Evolutionary conservation across 129 eudicot species (phyloP).

Genomic region (Sambucus nigra): DNA sequence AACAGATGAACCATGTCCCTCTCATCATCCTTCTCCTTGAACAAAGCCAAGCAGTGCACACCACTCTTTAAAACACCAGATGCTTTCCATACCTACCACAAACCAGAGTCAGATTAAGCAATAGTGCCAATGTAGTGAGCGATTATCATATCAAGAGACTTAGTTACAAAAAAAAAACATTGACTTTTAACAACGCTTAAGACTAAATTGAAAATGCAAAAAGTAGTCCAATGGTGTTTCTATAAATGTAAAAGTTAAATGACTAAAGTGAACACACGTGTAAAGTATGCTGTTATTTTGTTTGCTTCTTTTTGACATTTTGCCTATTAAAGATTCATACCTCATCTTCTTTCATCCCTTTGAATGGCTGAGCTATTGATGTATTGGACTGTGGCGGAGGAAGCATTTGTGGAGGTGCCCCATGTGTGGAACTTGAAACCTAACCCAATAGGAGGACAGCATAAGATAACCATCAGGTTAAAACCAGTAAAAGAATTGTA

Average conservation of each 20-base stretch:
- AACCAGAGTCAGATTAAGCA: constrained; percentile 7
- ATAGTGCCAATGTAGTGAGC: no score
- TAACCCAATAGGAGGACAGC: constrained; percentile 11
- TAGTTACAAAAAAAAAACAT: no score
- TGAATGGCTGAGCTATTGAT: constrained; percentile 56
- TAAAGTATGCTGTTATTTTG: no score
- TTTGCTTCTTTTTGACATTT: no score
- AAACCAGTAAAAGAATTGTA: background rate
- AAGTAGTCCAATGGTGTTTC: no score
- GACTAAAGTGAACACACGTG: no score
- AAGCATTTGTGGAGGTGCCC: constrained; percentile 72
- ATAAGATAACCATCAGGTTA: constrained; percentile 2
- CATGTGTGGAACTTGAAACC: constrained; percentile 82
- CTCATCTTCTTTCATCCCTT: constrained; percentile 98
- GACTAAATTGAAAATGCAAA: no score
- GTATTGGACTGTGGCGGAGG: constrained; percentile 52
- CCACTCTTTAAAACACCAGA: constrained; percentile 97
- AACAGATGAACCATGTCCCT: constrained; percentile 85
- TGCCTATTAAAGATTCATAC: constrained; percentile 35
- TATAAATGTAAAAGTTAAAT: no score
- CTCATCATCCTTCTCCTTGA: constrained; percentile 94
- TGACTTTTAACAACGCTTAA: no score
- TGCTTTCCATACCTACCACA: constrained; percentile 80
- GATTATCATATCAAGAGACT: no score
- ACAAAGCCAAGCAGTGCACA: constrained; percentile 86